Evolutionary conservation across 352 stramenopile genomes (phyloP).

Genomic region (Globisporangium emineosum): DNA sequence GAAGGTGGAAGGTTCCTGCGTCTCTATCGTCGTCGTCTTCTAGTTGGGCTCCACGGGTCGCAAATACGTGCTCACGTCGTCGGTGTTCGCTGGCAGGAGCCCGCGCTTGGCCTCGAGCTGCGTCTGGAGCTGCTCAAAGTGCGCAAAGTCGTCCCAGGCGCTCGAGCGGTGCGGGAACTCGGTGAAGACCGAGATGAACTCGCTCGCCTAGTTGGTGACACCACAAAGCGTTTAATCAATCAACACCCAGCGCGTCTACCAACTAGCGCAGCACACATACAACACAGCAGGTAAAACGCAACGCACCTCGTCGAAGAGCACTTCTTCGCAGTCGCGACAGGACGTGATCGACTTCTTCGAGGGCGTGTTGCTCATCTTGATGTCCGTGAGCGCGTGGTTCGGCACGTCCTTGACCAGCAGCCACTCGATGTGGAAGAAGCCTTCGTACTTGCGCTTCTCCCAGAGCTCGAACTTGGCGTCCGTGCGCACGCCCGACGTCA

Average conservation of each 20-base stretch:
- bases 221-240: not conserved
- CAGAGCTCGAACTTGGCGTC: slow-evolving; percentile 63
- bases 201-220: slow-evolving; percentile 36
- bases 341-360: slow-evolving; percentile 80
- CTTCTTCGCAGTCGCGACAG: slow-evolving; percentile 76
- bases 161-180: slow-evolving; percentile 52
- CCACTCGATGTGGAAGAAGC: slow-evolving; percentile 80
- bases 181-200: slow-evolving; percentile 63
- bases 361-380: slow-evolving; percentile 80
- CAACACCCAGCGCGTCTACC: not conserved
- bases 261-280: not conserved
- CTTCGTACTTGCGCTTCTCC: slow-evolving; percentile 84
- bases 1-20: too few relatives aligned
- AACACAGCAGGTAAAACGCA: not conserved
- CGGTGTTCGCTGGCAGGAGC: slow-evolving; percentile 10
- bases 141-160: slow-evolving; percentile 70
- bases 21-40: not conserved
- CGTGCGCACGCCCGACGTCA: slow-evolving; percentile 59
- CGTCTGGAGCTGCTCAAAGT: slow-evolving; percentile 59
- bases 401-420: slow-evolving; percentile 82
- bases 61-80: slow-evolving; percentile 12
- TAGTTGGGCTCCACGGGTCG: slow-evolving; percentile 1
- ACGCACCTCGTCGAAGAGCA: slow-evolving; percentile 66
- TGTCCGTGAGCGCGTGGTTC: slow-evolving; percentile 67
- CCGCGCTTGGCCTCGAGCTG: slow-evolving; percentile 54